phyloP scores from a whole-genome alignment of 176 grass and related monocot genomes.

The Ananas comosus region DNA sequence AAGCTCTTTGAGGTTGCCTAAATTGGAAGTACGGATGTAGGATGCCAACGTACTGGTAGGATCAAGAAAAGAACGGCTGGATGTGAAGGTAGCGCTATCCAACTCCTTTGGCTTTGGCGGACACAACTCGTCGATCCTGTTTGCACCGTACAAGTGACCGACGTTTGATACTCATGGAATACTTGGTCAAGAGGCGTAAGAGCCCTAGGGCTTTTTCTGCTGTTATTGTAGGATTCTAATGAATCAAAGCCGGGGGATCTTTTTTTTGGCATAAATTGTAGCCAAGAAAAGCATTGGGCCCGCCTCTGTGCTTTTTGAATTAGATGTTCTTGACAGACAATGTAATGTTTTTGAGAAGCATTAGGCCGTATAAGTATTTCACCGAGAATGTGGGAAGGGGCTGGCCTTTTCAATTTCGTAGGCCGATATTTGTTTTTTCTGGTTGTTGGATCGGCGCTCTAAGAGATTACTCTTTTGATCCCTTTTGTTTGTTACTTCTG shows the following conservation, averaged over 20 bases:
- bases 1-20: neutral
- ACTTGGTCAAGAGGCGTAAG: neutral
- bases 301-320: conserved; percentile 2
- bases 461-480: too few relatives aligned
- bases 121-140: conserved; percentile 93
- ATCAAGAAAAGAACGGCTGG: conserved; percentile 71
- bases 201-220: neutral
- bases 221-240: neutral
- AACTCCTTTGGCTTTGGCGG: conserved; percentile 99
- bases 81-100: conserved; percentile 81
- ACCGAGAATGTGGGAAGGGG: neutral
- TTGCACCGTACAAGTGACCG: conserved; percentile 59
- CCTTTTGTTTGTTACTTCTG: too few relatives aligned
- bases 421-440: conserved; percentile 5
- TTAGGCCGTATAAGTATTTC: neutral
- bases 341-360: neutral
- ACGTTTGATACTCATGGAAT: neutral
- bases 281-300: conserved; percentile 20
- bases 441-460: too few relatives aligned
- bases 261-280: conserved; percentile 24
- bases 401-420: neutral
- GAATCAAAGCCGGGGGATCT: conserved; percentile 29
- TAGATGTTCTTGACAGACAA: conserved; percentile 21
- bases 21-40: conserved; percentile 30
- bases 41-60: conserved; percentile 57